These are phyloP conservation scores for Lactifluus piperatus DNA, from an alignment of 768 basidiomycete genomes.

Conservation along the genomic window DNA sequence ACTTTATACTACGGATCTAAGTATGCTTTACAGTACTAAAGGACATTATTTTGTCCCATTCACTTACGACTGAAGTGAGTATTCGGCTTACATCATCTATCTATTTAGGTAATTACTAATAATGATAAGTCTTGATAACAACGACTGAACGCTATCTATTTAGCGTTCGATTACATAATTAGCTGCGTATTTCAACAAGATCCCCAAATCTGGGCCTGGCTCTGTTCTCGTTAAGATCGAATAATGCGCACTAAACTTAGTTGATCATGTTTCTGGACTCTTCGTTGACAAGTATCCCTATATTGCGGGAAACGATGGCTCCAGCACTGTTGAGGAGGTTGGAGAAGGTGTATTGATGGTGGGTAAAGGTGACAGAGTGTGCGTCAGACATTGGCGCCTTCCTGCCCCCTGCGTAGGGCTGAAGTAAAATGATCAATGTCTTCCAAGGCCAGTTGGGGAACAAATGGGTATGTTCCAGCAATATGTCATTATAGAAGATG, in stretches of 20 bases:
- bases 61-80: too few species aligned
- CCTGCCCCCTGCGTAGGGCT: not conserved
- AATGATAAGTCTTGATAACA: too few species aligned
- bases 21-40: too few species aligned
- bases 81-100: too few species aligned
- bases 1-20: too few species aligned
- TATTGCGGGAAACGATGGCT: slow-evolving; percentile 22
- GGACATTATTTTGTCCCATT: too few species aligned
- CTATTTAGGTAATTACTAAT: too few species aligned
- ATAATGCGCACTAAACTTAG: slow-evolving; percentile 21
- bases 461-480: slow-evolving; percentile 19
- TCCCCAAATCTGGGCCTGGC: slow-evolving; percentile 17
- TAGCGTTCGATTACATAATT: too few species aligned
- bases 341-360: slow-evolving; percentile 24
- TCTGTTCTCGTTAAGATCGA: slow-evolving; percentile 19
- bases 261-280: slow-evolving; percentile 13
- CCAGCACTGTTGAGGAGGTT: slow-evolving; percentile 24
- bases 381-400: not conserved
- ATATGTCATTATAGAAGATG: slow-evolving; percentile 20
- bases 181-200: too few species aligned
- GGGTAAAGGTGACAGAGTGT: slow-evolving; percentile 26
- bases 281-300: slow-evolving; percentile 21
- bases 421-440: not conserved
- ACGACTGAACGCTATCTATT: too few species aligned
- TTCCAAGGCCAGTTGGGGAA: slow-evolving; percentile 3